Evolutionary conservation across 73 alveolate species (phyloP).

Genomic region (Symbiodinium pilosum): DNA sequence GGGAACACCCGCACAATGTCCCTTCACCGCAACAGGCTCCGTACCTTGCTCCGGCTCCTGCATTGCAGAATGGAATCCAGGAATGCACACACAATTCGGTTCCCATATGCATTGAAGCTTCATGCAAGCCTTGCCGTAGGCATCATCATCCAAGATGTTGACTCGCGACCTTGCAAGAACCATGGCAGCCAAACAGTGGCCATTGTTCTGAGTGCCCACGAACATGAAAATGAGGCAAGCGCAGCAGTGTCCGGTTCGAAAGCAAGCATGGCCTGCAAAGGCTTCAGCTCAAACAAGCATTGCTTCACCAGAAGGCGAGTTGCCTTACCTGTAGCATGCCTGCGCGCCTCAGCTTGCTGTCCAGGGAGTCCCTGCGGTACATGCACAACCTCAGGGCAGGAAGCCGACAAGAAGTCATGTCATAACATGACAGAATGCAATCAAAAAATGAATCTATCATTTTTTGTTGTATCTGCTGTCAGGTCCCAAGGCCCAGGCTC

Average conservation of each 20-base stretch:
- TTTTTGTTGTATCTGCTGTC: too few species aligned
- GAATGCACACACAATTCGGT: too few species aligned
- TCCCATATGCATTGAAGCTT: too few species aligned
- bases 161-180: slow-evolving; percentile 34
- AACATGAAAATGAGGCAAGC: neutral
- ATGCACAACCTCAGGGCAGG: neutral
- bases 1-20: too few species aligned
- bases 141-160: slow-evolving; percentile 37
- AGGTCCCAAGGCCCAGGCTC: neutral
- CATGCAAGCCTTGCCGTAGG: slow-evolving; percentile 58
- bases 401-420: neutral
- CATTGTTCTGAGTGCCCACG: too few species aligned
- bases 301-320: neutral
- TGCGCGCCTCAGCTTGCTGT: neutral
- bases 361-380: neutral
- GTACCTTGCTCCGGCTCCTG: neutral
- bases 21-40: neutral
- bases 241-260: neutral
- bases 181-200: too few species aligned
- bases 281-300: neutral
- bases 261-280: neutral
- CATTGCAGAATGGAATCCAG: neutral
- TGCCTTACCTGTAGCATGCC: neutral
- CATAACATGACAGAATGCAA: too few species aligned
- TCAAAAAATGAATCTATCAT: too few species aligned